Evolutionary conservation across 257 asterid species (phyloP).

Genomic region (Solanum neorickii): DNA sequence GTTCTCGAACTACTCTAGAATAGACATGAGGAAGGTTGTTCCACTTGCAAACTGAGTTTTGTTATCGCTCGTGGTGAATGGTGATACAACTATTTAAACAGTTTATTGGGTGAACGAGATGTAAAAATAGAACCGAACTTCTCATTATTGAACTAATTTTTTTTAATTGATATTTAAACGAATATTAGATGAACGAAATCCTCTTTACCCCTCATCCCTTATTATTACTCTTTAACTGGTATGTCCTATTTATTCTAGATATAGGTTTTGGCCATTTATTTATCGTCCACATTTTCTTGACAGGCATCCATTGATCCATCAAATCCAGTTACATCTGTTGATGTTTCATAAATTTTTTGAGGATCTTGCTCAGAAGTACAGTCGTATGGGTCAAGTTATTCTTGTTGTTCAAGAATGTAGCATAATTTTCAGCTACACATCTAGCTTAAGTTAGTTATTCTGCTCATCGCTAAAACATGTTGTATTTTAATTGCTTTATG

Average conservation of each 20-base stretch:
- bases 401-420: not conserved
- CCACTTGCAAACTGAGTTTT: no score
- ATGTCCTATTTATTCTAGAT: not conserved
- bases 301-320: slow-evolving; percentile 49
- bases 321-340: slow-evolving; percentile 48
- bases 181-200: no score
- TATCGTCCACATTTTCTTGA: not conserved
- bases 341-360: slow-evolving; percentile 53
- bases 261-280: not conserved
- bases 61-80: no score
- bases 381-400: slow-evolving; percentile 15
- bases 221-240: not conserved
- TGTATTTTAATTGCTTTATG: not conserved
- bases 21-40: not conserved
- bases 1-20: slow-evolving; percentile 5
- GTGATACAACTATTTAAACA: no score
- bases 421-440: not conserved
- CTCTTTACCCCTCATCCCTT: no score
- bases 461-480: not conserved
- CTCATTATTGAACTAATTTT: no score
- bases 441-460: not conserved
- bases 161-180: no score
- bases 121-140: no score
- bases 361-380: slow-evolving; percentile 52
- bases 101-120: no score